Base-by-base conservation (phyloP, 148 eudicot species). In the Chenopodium formosanum region DNA sequence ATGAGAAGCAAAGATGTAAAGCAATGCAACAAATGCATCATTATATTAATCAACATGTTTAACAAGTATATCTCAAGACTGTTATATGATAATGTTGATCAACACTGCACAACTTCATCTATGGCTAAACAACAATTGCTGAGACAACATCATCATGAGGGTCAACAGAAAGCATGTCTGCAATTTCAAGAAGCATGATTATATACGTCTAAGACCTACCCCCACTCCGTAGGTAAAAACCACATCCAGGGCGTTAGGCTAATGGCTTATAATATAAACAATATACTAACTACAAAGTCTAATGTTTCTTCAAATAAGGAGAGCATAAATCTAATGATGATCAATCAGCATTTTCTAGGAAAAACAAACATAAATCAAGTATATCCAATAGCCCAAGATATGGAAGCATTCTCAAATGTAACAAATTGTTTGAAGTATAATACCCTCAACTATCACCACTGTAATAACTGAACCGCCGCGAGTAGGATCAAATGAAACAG, bases 401-500 rank as follows among this genome's bases (percentile, higher is more conserved):
- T 53, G 23, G 23, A 9, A 44, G 40, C 11, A 44, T 14, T 29
- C 60, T 22, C 60, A 70, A 60, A 5, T 53, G 37, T 44, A 63
- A 81, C 27, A 6, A 17, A 29, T 48, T 69, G 52, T 67, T 73
- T 27, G 62, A 80, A 31, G 60, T 32, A 29, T 31, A 64, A 62
- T 91, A 94, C 99, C 99, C 86, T 96, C 99, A 85, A 96, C 99
- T 73, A 96, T 96, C 75, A 94, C 99, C 81, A 94, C 95, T 83
- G 98, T 89, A 82, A 96, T 92, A 76, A 92, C 99, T 70, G 99
- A 96, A 77, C 99, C 99, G 50, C 99, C 99, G 81, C 94, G 92
- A 66, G 99, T 96, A 22, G 99, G 99, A 89, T 96, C 99, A 84
- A 96, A 96, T 44, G 99, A 92, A 87, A 96, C 97, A 82, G 99